phyloP scores from a whole-genome alignment of 495 filamentous ascomycete genomes.

The Aspergillus panamensis region DNA sequence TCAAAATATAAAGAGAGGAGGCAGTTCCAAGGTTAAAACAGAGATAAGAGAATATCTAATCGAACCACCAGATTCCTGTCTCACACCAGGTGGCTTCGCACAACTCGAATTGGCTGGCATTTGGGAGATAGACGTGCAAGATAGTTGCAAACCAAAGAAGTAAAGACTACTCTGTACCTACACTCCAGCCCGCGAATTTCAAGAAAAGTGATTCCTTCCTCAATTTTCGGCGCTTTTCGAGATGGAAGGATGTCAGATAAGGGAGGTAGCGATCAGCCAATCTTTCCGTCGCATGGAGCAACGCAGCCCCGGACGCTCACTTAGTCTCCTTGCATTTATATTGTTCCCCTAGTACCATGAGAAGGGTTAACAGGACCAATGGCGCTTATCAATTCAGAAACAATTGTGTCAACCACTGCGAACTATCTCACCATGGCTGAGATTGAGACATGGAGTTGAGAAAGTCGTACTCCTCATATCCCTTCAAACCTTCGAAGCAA shows the following conservation, averaged over 20 bases:
- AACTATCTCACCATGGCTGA: background rate
- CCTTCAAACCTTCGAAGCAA: conserved; percentile 12
- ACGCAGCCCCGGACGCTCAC: background rate
- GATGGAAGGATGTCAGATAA: conserved; percentile 1
- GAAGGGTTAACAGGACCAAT: background rate
- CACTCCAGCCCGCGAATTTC: no score
- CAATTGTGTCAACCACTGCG: background rate
- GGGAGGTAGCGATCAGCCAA: background rate
- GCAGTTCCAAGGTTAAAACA: no score
- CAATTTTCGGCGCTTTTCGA: background rate
- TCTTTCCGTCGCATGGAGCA: no score
- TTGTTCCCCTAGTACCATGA: conserved; percentile 3
- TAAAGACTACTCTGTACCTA: no score
- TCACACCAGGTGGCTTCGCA: no score
- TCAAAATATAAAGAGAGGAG: no score
- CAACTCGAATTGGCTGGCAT: no score
- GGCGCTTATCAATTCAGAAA: background rate
- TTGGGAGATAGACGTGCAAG: no score
- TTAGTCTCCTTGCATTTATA: conserved; percentile 21
- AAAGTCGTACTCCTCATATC: conserved; percentile 10
- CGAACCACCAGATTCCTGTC: no score
- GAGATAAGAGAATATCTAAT: no score
- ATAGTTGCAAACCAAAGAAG: no score
- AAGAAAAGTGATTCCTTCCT: background rate
- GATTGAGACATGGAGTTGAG: conserved; percentile 16